Evolutionary conservation across 108 stramenopile species (phyloP).

Genomic region (Cyclotella choctawhatcheeana): DNA sequence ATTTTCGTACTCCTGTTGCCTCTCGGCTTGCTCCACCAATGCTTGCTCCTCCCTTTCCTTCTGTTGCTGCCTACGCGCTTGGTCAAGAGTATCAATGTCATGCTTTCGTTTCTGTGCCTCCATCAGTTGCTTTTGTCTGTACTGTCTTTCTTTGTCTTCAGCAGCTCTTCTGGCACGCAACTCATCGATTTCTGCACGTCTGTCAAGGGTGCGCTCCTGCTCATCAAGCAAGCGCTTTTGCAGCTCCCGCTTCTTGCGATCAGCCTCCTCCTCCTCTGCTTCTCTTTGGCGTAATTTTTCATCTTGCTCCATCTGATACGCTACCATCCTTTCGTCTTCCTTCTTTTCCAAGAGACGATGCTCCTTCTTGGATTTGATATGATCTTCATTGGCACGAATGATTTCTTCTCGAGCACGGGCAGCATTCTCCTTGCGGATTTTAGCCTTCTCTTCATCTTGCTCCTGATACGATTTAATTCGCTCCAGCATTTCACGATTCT

Average conservation of each 20-base stretch:
- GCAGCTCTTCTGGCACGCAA: slow-evolving; percentile 76
- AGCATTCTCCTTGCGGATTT: slow-evolving; percentile 35
- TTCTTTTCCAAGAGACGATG: slow-evolving; percentile 59
- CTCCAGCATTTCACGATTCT: slow-evolving; percentile 71
- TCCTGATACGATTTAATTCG: slow-evolving; percentile 55
- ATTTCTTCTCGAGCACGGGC: slow-evolving; percentile 56
- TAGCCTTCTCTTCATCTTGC: slow-evolving; percentile 63
- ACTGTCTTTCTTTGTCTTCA: slow-evolving; percentile 68
- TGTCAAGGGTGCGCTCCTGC: slow-evolving; percentile 76
- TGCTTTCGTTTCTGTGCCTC: slow-evolving; percentile 64
- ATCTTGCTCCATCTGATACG: slow-evolving; percentile 76
- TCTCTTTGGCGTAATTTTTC: slow-evolving; percentile 72
- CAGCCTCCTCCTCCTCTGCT: slow-evolving; percentile 63
- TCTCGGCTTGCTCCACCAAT: slow-evolving; percentile 40
- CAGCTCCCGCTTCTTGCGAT: slow-evolving; percentile 66
- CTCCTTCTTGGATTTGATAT: slow-evolving; percentile 52
- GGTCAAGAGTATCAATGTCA: slow-evolving; percentile 43
- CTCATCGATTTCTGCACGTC: slow-evolving; percentile 83
- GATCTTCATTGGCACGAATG: slow-evolving; percentile 72
- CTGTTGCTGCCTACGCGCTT: slow-evolving; percentile 54
- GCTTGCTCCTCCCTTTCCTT: slow-evolving; percentile 52
- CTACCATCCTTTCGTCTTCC: slow-evolving; percentile 77
- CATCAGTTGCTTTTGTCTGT: slow-evolving; percentile 49
- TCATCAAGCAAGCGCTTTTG: slow-evolving; percentile 74
- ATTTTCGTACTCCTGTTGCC: slow-evolving; percentile 60